phyloP scores from a whole-genome alignment of 2,329 filamentous ascomycete species.

The Geosmithia flava region DNA sequence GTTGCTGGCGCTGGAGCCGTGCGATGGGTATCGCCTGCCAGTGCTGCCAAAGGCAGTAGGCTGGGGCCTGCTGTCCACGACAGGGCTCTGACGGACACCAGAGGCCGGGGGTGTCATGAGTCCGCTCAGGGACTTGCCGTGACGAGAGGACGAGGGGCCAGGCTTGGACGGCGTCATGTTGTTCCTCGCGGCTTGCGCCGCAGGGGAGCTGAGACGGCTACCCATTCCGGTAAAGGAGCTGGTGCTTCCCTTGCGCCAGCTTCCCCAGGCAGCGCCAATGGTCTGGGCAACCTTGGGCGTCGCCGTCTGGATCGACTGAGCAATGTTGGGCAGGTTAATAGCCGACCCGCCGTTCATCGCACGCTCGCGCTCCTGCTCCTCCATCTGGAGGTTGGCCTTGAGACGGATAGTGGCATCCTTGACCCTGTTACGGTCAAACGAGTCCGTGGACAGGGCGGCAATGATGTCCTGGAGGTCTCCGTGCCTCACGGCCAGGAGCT shows the following conservation, averaged over 20 bases:
- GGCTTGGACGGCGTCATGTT: conserved; percentile 49
- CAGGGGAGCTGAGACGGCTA: conserved; percentile 30
- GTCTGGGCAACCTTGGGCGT: conserved; percentile 77
- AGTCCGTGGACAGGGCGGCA: conserved; percentile 58
- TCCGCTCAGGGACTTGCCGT: conserved; percentile 56
- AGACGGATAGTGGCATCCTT: conserved; percentile 88
- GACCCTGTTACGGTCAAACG: conserved; percentile 66
- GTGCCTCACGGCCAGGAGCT: conserved; percentile 80
- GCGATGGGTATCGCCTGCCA: conserved; percentile 42
- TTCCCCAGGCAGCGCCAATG: conserved; percentile 88
- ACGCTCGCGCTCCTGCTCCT: conserved; percentile 87
- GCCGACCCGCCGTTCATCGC: conserved; percentile 59
- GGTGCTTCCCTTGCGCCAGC: conserved; percentile 67
- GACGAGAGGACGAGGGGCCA: conserved; percentile 27
- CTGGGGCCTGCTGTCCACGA: conserved; percentile 27
- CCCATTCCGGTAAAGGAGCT: conserved; percentile 35
- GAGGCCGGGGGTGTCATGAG: conserved; percentile 84
- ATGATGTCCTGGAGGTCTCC: conserved; percentile 92
- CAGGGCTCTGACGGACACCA: conserved; percentile 50
- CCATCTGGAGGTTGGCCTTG: conserved; percentile 93
- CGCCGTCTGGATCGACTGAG: conserved; percentile 64
- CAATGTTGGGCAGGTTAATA: conserved; percentile 61
- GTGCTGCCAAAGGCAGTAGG: conserved; percentile 50
- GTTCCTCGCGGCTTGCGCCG: conserved; percentile 10
- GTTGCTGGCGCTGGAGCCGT: conserved; percentile 19